Evolutionary conservation across 768 basidiomycete species (phyloP), one percentile per base, ranked within the genome.

Genomic region (Symmetrospora coprosmae): DNA sequence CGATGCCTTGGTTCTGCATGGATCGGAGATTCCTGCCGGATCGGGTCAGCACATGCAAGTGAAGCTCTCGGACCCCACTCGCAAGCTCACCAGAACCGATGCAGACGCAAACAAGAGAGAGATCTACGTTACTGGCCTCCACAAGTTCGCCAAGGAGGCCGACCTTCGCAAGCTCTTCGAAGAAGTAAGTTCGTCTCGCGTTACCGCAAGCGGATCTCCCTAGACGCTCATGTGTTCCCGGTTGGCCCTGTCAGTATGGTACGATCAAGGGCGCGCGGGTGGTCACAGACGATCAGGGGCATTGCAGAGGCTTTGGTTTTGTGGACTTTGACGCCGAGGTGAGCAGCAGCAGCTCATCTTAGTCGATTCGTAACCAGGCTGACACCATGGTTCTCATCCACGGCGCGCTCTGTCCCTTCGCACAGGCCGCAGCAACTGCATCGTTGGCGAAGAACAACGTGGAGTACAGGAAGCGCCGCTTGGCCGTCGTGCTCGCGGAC

Each of bases 81-180:
- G 85, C 6, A 92, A 80, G 75, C 86, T 91, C 68, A 83, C 85
- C 64, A 78, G 94, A n/a, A 85, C 85, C 0, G 94, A 97, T 69
- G 83, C 82, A 17, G 81, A 84, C 67, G 85, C 86, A 1, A 79
- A 90, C 67, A 82, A 86, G 45, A 77, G 82, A 50, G 90, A 94
- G 69, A 70, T 97, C 2, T 92, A 90, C 67, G 81, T 97, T 38
- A 84, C 87, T 0, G 87, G 88, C 16, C 74, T 99, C 48, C 85
- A 82, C 67, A 83, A 79, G 67, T 85, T 81, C 64, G 82, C 82
- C 1, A 85, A 78, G 14, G 83, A 86, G 69, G 76, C 74, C 3
- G 94, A 97, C 67, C 73, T 99, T 45, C 75, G 81, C 67, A 83
- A 80, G 60, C 69, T 96, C 1, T 94, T 97, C 72, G 77, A 78